Conservation (phyloP, 805 yeast species). For the Blastobotrys robertii region DNA sequence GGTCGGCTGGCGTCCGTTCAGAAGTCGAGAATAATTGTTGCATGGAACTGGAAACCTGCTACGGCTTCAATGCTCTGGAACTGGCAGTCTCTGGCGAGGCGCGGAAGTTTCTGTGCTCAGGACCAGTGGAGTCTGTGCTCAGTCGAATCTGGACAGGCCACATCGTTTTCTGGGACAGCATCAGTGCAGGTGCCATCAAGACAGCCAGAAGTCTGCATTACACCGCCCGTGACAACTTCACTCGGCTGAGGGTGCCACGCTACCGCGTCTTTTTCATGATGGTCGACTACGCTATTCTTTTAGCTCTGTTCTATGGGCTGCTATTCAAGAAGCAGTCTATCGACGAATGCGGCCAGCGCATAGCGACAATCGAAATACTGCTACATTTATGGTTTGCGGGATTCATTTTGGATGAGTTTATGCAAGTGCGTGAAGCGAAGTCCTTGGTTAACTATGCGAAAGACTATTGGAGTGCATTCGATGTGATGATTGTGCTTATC, state of each 20-base stretch:
- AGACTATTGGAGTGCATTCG: conserved; percentile 25
- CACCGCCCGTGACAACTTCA: conserved; percentile 15
- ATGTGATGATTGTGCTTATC: conserved; percentile 18
- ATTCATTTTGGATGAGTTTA: conserved; percentile 77
- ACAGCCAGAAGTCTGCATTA: conserved; percentile 6
- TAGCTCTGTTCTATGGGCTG: conserved; percentile 22
- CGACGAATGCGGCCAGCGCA: background rate
- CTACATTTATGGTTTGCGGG: conserved; percentile 90
- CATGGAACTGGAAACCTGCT: background rate
- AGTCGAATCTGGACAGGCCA: conserved; percentile 25
- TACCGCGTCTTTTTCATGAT: conserved; percentile 23
- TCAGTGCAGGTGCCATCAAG: conserved; percentile 19
- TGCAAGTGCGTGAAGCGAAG: conserved; percentile 34
- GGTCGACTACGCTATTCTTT: conserved; percentile 21
- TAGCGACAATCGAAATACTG: conserved; percentile 15
- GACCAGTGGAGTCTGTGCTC: conserved; percentile 21
- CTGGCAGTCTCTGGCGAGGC: conserved; percentile 15
- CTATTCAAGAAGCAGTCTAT: conserved; percentile 12
- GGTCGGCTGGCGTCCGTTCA: background rate
- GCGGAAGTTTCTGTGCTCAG: conserved; percentile 21
- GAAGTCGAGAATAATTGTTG: background rate
- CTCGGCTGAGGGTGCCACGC: conserved; percentile 26
- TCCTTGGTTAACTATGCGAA: conserved; percentile 19
- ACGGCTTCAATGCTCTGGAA: conserved; percentile 8
- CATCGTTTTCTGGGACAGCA: conserved; percentile 28